Evolutionary conservation across 306 rosid genomes (phyloP), one percentile per base, ranked within the genome.

Genomic region (Herpetospermum pedunculosum): DNA sequence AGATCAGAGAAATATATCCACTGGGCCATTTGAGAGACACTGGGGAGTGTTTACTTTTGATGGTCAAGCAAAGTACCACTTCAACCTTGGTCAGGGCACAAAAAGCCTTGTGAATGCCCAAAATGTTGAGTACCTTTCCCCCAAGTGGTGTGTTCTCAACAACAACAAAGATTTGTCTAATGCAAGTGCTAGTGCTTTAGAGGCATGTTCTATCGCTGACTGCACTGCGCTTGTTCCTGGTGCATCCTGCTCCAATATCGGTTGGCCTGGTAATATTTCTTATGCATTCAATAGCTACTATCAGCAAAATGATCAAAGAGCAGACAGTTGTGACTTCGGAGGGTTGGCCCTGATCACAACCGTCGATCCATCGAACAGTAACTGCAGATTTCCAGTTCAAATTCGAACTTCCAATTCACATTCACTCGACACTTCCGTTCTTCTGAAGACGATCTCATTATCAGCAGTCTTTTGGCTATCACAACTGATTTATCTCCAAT

Each of bases 31-130:
- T 30, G 98, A 93, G 80, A 81, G 94, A 72, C 98, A 93, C 69
- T 91, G 98, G 97, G 98, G 98, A 15, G 72, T 93, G 47, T 93
- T 90, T 85, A 89, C 97, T 69, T 93, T 93, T 8, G 98, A 93
- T 30, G 98, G 98, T 50, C 98, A 93, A 85, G 94, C 97, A 70
- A 93, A 93, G 84, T 93, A 91, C 79, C 86, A 19, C 8, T 78
- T 86, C 23, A 89, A 91, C 74, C 83, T 91, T 21, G 87, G 84
- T 72, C 87, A 81, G 70, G 90, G 92, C 46, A 72, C 84, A 40
- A 86, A 83, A 81, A 72, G 69, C 84, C 90, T 86, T 1, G 79
- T 80, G 80, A 83, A 91, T 78, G 96, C 97, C 32, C 91, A 87
- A 72, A 80, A 88, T 76, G 92, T 94, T 3, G 95, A 85, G 68